These are phyloP conservation scores for Lipomyces chichibuensis DNA, from an alignment of 805 yeast species.

Conservation along the genomic window DNA sequence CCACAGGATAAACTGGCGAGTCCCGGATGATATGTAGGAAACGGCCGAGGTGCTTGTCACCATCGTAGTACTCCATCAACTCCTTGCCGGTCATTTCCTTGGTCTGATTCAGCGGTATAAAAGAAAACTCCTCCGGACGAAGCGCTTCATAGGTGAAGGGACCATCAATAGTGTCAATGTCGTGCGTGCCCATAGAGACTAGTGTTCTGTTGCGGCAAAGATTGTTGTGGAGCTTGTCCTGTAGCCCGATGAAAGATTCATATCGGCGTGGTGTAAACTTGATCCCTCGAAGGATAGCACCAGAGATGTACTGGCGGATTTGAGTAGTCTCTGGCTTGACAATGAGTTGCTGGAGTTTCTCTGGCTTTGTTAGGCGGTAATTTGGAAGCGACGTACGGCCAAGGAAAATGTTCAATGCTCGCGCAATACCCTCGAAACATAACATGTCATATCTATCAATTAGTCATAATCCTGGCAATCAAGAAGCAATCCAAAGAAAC, in stretches of 20 bases:
- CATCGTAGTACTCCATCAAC: slow-evolving; percentile 85
- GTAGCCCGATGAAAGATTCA: slow-evolving; percentile 92
- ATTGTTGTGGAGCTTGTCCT: slow-evolving; percentile 93
- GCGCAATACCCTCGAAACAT: slow-evolving; percentile 97
- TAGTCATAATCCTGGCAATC: not conserved
- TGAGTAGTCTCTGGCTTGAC: slow-evolving; percentile 69
- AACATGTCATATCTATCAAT: slow-evolving; percentile 76
- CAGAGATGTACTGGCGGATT: slow-evolving; percentile 91
- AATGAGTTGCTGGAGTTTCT: slow-evolving; percentile 65
- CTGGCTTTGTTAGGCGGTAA: slow-evolving; percentile 63
- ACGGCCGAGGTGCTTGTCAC: slow-evolving; percentile 87
- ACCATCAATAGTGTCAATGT: slow-evolving; percentile 73
- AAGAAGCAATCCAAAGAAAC: not conserved
- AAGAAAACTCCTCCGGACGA: slow-evolving; percentile 70
- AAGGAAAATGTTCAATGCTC: slow-evolving; percentile 87
- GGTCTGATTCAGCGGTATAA: slow-evolving; percentile 49
- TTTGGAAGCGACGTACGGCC: slow-evolving; percentile 68
- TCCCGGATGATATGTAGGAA: slow-evolving; percentile 85
- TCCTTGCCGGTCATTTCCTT: slow-evolving; percentile 68
- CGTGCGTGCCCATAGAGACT: slow-evolving; percentile 99
- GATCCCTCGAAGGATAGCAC: slow-evolving; percentile 86
- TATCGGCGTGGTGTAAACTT: slow-evolving; percentile 81
- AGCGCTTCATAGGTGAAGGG: slow-evolving; percentile 89
- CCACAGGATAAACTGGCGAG: slow-evolving; percentile 88
- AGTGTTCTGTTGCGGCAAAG: slow-evolving; percentile 95